A percentile compares a stretch with the other conserved stretches of the same genome.
These are phyloP conservation scores for Colletotrichum brevisporum DNA, from an alignment of 2,329 filamentous ascomycete species.

Conservation along the genomic window DNA sequence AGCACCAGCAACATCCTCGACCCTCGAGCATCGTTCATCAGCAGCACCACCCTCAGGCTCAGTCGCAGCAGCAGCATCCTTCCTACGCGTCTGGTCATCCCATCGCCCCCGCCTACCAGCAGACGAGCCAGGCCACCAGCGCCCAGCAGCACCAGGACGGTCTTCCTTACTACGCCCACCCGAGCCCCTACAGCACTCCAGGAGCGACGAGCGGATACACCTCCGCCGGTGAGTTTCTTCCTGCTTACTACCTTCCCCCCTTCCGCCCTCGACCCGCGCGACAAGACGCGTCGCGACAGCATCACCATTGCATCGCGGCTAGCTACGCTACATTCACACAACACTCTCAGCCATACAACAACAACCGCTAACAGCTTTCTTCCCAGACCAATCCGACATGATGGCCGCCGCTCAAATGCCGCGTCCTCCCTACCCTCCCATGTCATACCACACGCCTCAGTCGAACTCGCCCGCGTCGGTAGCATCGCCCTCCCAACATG, in stretches of 20 bases:
- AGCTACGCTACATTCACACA: background rate
- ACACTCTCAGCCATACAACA: slow-evolving; percentile 25
- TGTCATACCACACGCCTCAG: slow-evolving; percentile 92
- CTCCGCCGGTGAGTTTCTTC: slow-evolving; percentile 79
- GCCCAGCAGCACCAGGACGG: slow-evolving; percentile 75
- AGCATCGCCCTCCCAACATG: slow-evolving; percentile 88
- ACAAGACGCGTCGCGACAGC: slow-evolving; percentile 24
- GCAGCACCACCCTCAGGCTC: slow-evolving; percentile 77
- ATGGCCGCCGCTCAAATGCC: slow-evolving; percentile 79
- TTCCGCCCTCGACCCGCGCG: slow-evolving; percentile 28
- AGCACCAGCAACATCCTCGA: slow-evolving; percentile 77
- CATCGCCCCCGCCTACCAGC: slow-evolving; percentile 76
- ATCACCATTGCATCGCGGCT: slow-evolving; percentile 22
- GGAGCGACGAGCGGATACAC: slow-evolving; percentile 88
- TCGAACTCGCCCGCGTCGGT: slow-evolving; percentile 96
- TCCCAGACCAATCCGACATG: slow-evolving; percentile 72
- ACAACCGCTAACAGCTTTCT: slow-evolving; percentile 31
- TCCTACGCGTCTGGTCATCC: slow-evolving; percentile 79
- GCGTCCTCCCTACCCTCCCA: slow-evolving; percentile 86
- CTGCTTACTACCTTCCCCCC: background rate
- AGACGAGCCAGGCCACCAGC: slow-evolving; percentile 72
- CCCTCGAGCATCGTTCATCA: slow-evolving; percentile 81
- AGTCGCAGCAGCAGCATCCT: slow-evolving; percentile 73
- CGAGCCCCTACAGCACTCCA: slow-evolving; percentile 86
- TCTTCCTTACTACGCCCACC: slow-evolving; percentile 82